Evolutionary conservation across 2,329 filamentous ascomycete species (phyloP), one percentile per base, ranked within the genome.

Genomic region (Corinectria fuckeliana): DNA sequence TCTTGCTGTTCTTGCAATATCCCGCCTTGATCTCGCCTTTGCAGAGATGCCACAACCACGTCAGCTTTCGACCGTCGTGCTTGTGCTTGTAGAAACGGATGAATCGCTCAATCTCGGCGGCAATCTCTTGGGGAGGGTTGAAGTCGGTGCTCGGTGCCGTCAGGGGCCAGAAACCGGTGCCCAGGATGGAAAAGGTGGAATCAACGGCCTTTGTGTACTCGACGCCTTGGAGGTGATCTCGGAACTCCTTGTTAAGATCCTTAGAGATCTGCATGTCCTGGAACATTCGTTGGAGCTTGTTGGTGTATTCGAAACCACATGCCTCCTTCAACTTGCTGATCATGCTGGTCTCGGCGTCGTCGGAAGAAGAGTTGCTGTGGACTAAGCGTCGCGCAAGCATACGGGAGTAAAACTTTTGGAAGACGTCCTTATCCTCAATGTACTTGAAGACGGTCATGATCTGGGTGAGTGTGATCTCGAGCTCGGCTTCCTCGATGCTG

Each of bases 381-480:
- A 99, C 95, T 55, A 99, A 81, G 70, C 95, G 92, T 75, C 96
- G 92, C 49, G 95, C 95, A 69, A 99, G 81, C 89, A 97, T 97
- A 63, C 93, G 91, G 2, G 94, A 96, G 79, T 99, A 99, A 79
- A 97, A 99, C 77, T 98, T 99, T 77, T 98, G 95, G 85, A 99
- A 99, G 5, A 99, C 96, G 72, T 99, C 95, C 83, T 99, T 99
- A 79, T 99, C 96, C 75, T 99, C 95, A 64, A 99, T 98, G 78
- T 99, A 99, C 81, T 98, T 98, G 86, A 99, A 99, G 55, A 99
- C 92, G 1, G 94, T 97, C 95, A 99, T 99, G 71, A 99, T 95
- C 75, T 97, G 92, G 18, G 87, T 88, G 26, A 98, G 81, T 28
- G 92, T 90, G 66, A 90, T 89, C 78, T 99, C 95, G 70, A 98